Percentiles rank a stretch among this genome's conserved stretches.
Conservation (phyloP, 2,329 filamentous ascomycete species). For the Hymenoscyphus linearis region DNA sequence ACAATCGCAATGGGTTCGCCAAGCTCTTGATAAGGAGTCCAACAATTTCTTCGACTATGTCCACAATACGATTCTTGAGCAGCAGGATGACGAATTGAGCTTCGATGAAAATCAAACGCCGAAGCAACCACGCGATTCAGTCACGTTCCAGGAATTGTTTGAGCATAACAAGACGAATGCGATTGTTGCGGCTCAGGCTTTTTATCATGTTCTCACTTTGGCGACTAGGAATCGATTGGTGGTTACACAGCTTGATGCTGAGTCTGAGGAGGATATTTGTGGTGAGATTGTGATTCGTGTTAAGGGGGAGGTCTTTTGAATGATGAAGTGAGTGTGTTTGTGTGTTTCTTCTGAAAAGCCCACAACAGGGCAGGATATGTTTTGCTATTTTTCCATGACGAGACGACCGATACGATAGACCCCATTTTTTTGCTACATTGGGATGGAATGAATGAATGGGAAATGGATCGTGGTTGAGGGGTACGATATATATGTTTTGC, state of each 20-base stretch:
- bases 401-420: not conserved
- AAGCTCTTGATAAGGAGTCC: constrained; percentile 52
- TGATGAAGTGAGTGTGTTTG: not conserved
- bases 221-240: constrained; percentile 59
- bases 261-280: constrained; percentile 14
- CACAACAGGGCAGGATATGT: not conserved
- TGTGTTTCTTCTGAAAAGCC: not conserved
- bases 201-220: constrained; percentile 68
- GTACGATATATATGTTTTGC: not conserved
- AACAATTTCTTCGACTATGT: constrained; percentile 60
- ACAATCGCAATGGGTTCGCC: constrained; percentile 43
- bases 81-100: constrained; percentile 23
- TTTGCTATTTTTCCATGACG: not conserved
- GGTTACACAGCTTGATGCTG: constrained; percentile 49
- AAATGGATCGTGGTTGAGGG: not conserved
- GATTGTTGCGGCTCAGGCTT: constrained; percentile 66
- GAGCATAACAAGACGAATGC: constrained; percentile 46
- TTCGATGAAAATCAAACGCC: constrained; percentile 11
- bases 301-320: not conserved
- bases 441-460: not conserved
- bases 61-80: constrained; percentile 39
- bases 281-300: constrained; percentile 27
- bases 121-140: constrained; percentile 33
- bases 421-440: not conserved
- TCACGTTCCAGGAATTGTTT: constrained; percentile 67